Conservation (phyloP, 768 basidiomycete genomes). For the Daedaleopsis sinensis region DNA sequence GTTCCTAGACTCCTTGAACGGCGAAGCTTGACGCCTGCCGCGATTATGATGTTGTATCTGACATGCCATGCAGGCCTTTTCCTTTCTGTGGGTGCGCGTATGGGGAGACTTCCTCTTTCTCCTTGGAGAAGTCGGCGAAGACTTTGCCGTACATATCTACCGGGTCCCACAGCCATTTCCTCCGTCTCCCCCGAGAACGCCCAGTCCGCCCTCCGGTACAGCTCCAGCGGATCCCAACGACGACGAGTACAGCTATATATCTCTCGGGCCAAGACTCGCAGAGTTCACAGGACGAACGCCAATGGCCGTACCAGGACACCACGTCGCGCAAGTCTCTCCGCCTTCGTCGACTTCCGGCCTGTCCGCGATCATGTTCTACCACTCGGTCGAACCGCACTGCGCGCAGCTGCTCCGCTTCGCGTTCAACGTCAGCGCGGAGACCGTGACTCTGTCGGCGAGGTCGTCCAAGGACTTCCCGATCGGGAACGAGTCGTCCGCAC, state of each 20-base stretch:
- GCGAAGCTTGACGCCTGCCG: too few relatives aligned
- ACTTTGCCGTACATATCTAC: constrained; percentile 35
- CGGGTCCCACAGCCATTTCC: constrained; percentile 29
- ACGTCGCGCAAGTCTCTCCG: constrained; percentile 24
- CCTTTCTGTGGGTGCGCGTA: constrained; percentile 38
- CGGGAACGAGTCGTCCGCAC: constrained; percentile 26
- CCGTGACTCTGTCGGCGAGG: constrained; percentile 4
- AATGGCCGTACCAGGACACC: constrained; percentile 24
- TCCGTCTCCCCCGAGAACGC: background rate
- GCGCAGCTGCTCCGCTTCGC: constrained; percentile 24
- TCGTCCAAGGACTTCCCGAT: constrained; percentile 22
- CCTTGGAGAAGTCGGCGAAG: constrained; percentile 33
- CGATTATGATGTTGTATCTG: background rate
- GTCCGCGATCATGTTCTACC: constrained; percentile 24
- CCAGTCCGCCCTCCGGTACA: constrained; percentile 4
- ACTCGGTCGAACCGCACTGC: constrained; percentile 16
- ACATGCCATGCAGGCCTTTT: constrained; percentile 29
- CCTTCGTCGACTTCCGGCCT: constrained; percentile 18
- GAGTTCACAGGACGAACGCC: constrained; percentile 18
- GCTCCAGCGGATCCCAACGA: background rate
- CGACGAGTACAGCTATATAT: constrained; percentile 19
- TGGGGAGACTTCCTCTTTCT: constrained; percentile 35
- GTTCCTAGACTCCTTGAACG: too few relatives aligned
- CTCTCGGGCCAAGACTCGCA: constrained; percentile 24
- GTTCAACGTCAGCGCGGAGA: constrained; percentile 3